Evolutionary conservation across 768 basidiomycete genomes (phyloP).

Genomic region (Pulveroboletus sp.): DNA sequence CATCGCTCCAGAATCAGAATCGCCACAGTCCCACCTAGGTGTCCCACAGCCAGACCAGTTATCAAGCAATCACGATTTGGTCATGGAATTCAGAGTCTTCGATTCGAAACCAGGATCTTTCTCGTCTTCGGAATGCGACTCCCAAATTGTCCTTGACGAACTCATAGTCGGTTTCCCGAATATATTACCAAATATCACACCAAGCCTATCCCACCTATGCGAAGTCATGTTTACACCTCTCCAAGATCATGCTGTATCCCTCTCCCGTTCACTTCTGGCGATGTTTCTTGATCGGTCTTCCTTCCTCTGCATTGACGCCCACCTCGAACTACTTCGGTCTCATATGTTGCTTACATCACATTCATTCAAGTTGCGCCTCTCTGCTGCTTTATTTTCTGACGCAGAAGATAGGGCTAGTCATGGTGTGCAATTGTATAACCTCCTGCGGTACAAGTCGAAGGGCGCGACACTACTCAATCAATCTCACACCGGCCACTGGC

Average conservation of each 20-base stretch:
- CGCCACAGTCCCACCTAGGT: background rate
- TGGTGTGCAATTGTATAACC: constrained; percentile 24
- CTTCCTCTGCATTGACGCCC: constrained; percentile 63
- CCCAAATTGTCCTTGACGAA: constrained; percentile 31
- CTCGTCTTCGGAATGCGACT: constrained; percentile 19
- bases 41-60: background rate
- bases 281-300: constrained; percentile 61
- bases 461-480: constrained; percentile 18
- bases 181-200: constrained; percentile 55
- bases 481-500: constrained; percentile 37
- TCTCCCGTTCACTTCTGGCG: constrained; percentile 63
- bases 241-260: constrained; percentile 51
- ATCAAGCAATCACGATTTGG: constrained; percentile 27
- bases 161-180: constrained; percentile 60
- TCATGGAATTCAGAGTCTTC: constrained; percentile 51
- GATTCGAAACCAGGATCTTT: constrained; percentile 60
- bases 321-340: constrained; percentile 64
- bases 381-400: constrained; percentile 74
- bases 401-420: constrained; percentile 44
- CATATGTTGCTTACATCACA: constrained; percentile 72
- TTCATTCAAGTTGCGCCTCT: constrained; percentile 66
- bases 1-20: background rate
- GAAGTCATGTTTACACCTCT: constrained; percentile 60
- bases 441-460: constrained; percentile 20
- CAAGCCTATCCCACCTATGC: constrained; percentile 58